Conservation (phyloP, 345 rosid species). For the Gossypioides kirkii region DNA sequence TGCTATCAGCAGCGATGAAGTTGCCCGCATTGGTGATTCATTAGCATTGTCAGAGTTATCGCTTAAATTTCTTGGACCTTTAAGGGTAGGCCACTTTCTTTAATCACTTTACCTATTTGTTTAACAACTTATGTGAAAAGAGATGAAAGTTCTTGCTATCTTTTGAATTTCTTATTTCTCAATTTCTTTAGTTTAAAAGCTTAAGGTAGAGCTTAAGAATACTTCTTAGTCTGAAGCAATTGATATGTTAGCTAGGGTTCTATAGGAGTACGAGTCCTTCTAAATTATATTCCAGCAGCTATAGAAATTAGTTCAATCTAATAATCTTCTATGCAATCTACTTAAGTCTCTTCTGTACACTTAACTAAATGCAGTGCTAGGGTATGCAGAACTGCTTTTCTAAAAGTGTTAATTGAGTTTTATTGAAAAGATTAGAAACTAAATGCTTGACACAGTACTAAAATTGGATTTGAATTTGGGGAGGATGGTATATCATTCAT, state of each 20-base stretch:
- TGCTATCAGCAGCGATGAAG: constrained; percentile 59
- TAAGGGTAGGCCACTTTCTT: constrained; percentile 44
- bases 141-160: background rate
- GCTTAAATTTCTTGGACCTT: constrained; percentile 70
- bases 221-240: background rate
- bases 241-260: background rate
- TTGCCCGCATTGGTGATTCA: constrained; percentile 67
- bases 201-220: background rate
- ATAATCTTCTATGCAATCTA: background rate
- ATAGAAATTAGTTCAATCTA: background rate
- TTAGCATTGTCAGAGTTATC: constrained; percentile 67
- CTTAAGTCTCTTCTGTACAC: background rate
- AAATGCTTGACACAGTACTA: background rate
- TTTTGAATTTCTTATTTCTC: background rate
- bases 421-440: background rate
- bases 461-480: background rate
- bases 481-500: background rate
- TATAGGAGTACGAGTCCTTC: background rate
- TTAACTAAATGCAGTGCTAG: background rate
- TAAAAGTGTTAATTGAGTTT: background rate
- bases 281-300: background rate
- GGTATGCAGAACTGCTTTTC: background rate
- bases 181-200: background rate
- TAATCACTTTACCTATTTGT: background rate
- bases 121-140: background rate